Evolutionary conservation across 2,329 filamentous ascomycete species (phyloP).

Genomic region (Sarocladium oryzae): DNA sequence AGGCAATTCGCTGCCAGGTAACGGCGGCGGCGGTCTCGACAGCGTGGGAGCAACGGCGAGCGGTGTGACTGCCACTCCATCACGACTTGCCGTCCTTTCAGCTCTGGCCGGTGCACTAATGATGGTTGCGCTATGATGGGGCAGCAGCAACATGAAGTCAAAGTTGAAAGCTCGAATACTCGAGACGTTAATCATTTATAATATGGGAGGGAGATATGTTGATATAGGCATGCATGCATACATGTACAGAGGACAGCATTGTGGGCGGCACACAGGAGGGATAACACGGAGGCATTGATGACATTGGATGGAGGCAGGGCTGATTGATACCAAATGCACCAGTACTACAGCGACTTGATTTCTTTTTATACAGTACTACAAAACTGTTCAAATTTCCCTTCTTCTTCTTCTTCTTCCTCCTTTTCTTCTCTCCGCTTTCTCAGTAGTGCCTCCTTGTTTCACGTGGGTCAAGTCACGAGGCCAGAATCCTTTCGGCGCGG

Average conservation of each 20-base stretch:
- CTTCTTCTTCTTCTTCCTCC: neutral
- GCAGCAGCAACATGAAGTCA: neutral
- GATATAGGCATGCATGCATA: neutral
- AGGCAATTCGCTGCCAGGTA: neutral
- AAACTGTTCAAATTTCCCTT: no score
- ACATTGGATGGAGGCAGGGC: neutral
- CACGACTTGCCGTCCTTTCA: neutral
- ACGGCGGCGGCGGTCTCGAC: conserved; percentile 3
- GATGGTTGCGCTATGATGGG: neutral
- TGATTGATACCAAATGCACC: conserved; percentile 3
- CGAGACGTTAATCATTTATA: neutral
- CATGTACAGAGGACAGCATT: neutral
- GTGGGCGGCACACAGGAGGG: neutral
- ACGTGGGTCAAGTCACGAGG: no score
- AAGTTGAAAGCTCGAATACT: neutral
- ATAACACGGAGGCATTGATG: neutral
- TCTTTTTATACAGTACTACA: neutral
- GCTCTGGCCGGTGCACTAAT: neutral
- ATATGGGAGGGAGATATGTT: neutral
- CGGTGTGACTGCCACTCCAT: neutral
- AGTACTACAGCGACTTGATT: conserved; percentile 5
- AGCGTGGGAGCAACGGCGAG: neutral
- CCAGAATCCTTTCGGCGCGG: no score
- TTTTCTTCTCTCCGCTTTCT: neutral
- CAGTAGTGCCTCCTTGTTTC: no score